These are phyloP conservation scores for Stachybotrys elegans DNA, from an alignment of 2,329 filamentous ascomycete species.

Conservation along the genomic window DNA sequence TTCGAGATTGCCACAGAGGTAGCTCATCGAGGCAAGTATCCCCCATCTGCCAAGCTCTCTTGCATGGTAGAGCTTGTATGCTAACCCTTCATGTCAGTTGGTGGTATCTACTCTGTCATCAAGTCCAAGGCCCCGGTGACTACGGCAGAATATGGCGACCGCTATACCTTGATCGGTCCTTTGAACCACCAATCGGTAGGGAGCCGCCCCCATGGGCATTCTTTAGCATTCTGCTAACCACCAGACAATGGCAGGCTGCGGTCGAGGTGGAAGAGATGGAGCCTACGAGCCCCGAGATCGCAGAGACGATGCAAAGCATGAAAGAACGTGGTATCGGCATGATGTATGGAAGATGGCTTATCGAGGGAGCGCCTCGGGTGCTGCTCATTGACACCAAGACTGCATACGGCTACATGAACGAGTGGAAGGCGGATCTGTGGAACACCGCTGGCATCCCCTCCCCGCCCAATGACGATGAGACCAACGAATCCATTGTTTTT, in stretches of 20 bases:
- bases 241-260: constrained; percentile 61
- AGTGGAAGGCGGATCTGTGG: constrained; percentile 98
- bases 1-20: constrained; percentile 98
- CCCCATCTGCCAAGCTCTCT: constrained; percentile 4
- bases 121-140: constrained; percentile 99
- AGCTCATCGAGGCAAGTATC: constrained; percentile 76
- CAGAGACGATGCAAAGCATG: constrained; percentile 86
- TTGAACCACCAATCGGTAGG: constrained; percentile 85
- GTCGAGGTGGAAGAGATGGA: constrained; percentile 95
- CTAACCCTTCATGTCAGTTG: constrained; percentile 51
- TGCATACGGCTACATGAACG: constrained; percentile 83
- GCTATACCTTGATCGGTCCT: constrained; percentile 92
- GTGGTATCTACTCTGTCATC: constrained; percentile 97
- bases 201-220: constrained; percentile 7
- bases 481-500: constrained; percentile 95
- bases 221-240: constrained; percentile 7
- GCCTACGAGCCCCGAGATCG: constrained; percentile 73
- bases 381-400: constrained; percentile 93
- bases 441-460: constrained; percentile 89
- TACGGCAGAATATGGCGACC: constrained; percentile 95
- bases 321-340: constrained; percentile 84
- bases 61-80: too few relatives aligned
- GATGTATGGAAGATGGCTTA: constrained; percentile 93
- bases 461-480: constrained; percentile 85
- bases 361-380: constrained; percentile 91